Conservation (phyloP, 2,329 filamentous ascomycete species). For the Plenodomus biglobosus region DNA sequence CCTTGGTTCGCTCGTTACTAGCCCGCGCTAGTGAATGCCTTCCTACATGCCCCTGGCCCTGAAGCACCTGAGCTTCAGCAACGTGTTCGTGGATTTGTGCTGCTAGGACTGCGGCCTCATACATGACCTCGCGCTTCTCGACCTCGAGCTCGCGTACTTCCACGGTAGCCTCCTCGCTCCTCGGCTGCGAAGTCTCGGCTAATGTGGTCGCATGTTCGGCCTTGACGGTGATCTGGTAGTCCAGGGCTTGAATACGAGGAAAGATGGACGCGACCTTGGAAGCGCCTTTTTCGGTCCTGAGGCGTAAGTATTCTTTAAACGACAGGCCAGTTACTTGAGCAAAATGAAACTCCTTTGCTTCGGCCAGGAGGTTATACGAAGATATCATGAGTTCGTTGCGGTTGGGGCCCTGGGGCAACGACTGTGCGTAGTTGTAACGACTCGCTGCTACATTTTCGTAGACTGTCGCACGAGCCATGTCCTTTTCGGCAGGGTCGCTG, state of each 20-base stretch:
- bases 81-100: constrained; percentile 29
- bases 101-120: constrained; percentile 21
- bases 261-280: constrained; percentile 4
- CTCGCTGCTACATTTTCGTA: constrained; percentile 29
- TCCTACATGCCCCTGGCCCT: constrained; percentile 11
- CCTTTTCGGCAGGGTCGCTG: constrained; percentile 13
- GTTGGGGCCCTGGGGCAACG: constrained; percentile 20
- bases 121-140: constrained; percentile 16
- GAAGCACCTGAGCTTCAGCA: constrained; percentile 16
- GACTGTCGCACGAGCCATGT: constrained; percentile 20
- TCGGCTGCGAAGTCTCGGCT: constrained; percentile 12
- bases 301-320: constrained; percentile 16
- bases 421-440: constrained; percentile 25
- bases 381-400: constrained; percentile 25
- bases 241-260: constrained; percentile 21
- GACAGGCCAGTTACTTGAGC: constrained; percentile 20
- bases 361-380: constrained; percentile 33
- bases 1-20: constrained; percentile 15
- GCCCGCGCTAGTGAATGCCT: constrained; percentile 14
- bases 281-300: not conserved
- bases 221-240: constrained; percentile 23
- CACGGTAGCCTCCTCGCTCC: constrained; percentile 17
- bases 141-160: constrained; percentile 19
- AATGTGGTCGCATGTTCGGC: constrained; percentile 12
- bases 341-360: constrained; percentile 32